Conservation (phyloP, 768 basidiomycete genomes). For the Lentinula detonsa region DNA sequence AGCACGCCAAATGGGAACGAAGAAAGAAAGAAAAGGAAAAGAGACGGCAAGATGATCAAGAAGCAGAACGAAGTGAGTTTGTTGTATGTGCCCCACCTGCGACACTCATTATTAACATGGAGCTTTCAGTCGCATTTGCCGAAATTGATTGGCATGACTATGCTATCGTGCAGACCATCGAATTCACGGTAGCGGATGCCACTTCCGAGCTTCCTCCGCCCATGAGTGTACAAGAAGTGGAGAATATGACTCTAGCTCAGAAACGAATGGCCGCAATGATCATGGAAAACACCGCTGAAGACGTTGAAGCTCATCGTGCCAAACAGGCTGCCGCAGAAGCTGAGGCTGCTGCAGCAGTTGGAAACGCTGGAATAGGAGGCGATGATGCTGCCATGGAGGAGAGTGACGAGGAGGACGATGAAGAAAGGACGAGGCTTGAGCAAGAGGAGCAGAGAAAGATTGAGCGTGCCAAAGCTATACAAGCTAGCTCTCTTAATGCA, state of each 20-base stretch:
- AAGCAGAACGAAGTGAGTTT: conserved; percentile 78
- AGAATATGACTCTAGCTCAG: conserved; percentile 94
- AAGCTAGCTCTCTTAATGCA: conserved; percentile 55
- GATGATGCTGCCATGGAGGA: conserved; percentile 79
- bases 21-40: conserved; percentile 80
- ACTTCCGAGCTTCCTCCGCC: conserved; percentile 92
- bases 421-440: conserved; percentile 56
- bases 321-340: conserved; percentile 82
- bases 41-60: conserved; percentile 84
- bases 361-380: conserved; percentile 48
- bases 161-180: conserved; percentile 95
- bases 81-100: conserved; percentile 2
- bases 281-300: conserved; percentile 89
- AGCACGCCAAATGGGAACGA: conserved; percentile 86
- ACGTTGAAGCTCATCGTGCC: conserved; percentile 77
- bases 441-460: conserved; percentile 65
- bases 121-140: conserved; percentile 72
- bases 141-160: conserved; percentile 99
- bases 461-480: conserved; percentile 74
- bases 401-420: conserved; percentile 75
- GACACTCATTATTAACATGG: not conserved
- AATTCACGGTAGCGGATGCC: conserved; percentile 91
- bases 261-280: conserved; percentile 98
- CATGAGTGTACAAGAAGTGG: conserved; percentile 91
- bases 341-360: conserved; percentile 77